Conservation (phyloP, 2,329 filamentous ascomycete species). For the Monosporascus ibericus region DNA sequence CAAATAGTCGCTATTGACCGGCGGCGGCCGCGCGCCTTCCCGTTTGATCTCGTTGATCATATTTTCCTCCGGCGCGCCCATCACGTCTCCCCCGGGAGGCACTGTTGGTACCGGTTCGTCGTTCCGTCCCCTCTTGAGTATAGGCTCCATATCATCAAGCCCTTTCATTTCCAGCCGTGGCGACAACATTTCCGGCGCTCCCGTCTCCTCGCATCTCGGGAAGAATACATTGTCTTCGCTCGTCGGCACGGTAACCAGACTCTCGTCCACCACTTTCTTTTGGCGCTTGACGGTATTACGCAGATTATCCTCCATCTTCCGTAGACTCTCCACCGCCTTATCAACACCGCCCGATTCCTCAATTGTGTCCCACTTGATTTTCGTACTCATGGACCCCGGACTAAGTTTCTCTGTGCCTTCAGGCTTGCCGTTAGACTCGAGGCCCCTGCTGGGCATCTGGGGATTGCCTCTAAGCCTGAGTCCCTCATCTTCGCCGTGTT, state of each 20-base stretch:
- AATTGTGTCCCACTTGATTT: constrained; percentile 3
- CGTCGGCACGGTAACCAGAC: constrained; percentile 21
- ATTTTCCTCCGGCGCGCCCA: constrained; percentile 10
- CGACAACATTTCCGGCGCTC: constrained; percentile 2
- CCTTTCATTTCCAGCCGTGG: neutral
- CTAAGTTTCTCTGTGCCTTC: neutral
- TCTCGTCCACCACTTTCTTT: constrained; percentile 40
- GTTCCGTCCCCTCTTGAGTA: neutral
- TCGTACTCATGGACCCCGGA: neutral
- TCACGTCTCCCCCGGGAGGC: constrained; percentile 4
- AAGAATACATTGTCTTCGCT: constrained; percentile 31
- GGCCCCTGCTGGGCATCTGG: neutral
- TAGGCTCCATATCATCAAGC: neutral
- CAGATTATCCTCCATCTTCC: constrained; percentile 43
- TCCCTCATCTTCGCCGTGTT: neutral
- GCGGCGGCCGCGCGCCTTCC: constrained; percentile 54
- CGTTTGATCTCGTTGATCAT: constrained; percentile 14
- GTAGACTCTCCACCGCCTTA: constrained; percentile 37
- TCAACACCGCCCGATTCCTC: constrained; percentile 26
- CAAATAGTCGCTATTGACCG: constrained; percentile 76
- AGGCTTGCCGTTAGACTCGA: neutral
- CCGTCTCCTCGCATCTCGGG: constrained; percentile 7
- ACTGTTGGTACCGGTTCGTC: neutral
- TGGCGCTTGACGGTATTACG: constrained; percentile 38
- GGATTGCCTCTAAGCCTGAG: neutral